Conservation (phyloP, 2,329 filamentous ascomycete genomes). For the Pestalotiopsis sp. region DNA sequence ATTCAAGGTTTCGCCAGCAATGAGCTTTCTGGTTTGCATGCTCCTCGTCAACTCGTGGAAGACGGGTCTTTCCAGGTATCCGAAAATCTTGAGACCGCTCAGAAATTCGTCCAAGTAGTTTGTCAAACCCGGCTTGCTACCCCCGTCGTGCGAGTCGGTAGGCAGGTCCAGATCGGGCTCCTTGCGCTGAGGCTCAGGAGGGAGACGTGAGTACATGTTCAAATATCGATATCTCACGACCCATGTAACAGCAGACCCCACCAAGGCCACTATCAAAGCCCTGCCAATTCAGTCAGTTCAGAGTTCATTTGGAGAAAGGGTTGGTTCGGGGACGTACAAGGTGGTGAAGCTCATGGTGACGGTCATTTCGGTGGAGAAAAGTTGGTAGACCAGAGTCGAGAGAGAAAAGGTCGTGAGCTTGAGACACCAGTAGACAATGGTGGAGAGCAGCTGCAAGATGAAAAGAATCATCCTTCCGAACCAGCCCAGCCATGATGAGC, state of each 20-base stretch:
- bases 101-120: slow-evolving; percentile 98
- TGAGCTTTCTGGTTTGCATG: slow-evolving; percentile 97
- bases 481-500: slow-evolving; percentile 59
- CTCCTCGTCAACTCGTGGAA: slow-evolving; percentile 97
- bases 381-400: slow-evolving; percentile 78
- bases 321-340: slow-evolving; percentile 58
- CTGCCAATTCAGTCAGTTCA: slow-evolving; percentile 37
- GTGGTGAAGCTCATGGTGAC: slow-evolving; percentile 99
- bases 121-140: slow-evolving; percentile 86
- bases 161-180: slow-evolving; percentile 95
- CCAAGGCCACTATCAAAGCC: slow-evolving; percentile 73
- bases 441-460: slow-evolving; percentile 58
- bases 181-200: slow-evolving; percentile 92
- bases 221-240: slow-evolving; percentile 93
- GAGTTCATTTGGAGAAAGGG: neutral
- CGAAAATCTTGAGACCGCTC: slow-evolving; percentile 98
- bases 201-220: slow-evolving; percentile 94
- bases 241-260: slow-evolving; percentile 89
- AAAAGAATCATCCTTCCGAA: slow-evolving; percentile 58
- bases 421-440: slow-evolving; percentile 75
- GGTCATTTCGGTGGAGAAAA: slow-evolving; percentile 71
- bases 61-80: slow-evolving; percentile 92
- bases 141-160: slow-evolving; percentile 87
- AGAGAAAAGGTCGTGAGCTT: slow-evolving; percentile 86
- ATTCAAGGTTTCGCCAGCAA: slow-evolving; percentile 92